Percentiles rank a stretch among this genome's conserved stretches.
Conservation (phyloP, 345 rosid species). For the Balakata baccata region DNA sequence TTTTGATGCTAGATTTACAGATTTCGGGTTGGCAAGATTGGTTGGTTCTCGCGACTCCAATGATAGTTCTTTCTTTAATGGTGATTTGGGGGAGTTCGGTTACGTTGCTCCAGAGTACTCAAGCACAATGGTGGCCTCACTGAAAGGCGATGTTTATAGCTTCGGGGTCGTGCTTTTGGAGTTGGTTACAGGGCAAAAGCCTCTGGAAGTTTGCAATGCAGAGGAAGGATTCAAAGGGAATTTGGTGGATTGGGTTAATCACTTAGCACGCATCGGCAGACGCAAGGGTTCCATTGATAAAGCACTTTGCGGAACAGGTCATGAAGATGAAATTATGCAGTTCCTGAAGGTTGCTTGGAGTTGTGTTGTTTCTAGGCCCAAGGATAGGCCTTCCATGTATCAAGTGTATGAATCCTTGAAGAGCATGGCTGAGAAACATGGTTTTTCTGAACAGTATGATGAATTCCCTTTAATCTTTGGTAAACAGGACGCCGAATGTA, state of each 20-base stretch:
- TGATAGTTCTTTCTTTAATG: conserved; percentile 49
- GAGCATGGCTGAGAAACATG: conserved; percentile 46
- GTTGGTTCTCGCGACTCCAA: conserved; percentile 41
- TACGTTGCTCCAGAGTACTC: conserved; percentile 79
- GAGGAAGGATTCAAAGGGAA: conserved; percentile 62
- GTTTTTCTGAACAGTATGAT: conserved; percentile 49
- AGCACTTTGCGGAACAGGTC: conserved; percentile 46
- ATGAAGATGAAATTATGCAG: conserved; percentile 63
- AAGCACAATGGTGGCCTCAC: conserved; percentile 61
- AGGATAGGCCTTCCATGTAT: conserved; percentile 72
- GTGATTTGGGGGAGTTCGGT: conserved; percentile 77
- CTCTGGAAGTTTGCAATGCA: conserved; percentile 36
- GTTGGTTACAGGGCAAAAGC: conserved; percentile 62
- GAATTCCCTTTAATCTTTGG: conserved; percentile 69
- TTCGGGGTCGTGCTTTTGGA: conserved; percentile 83
- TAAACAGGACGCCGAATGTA: conserved; percentile 39
- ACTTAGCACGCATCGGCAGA: conserved; percentile 46
- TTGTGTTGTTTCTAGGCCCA: conserved; percentile 64
- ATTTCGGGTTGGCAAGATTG: conserved; percentile 74
- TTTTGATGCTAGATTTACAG: conserved; percentile 72
- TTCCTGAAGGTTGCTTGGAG: conserved; percentile 55
- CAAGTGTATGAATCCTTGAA: conserved; percentile 63
- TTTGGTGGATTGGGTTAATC: conserved; percentile 76
- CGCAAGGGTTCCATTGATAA: conserved; percentile 50
- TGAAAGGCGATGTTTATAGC: conserved; percentile 77